Evolutionary conservation across 2,329 filamentous ascomycete species (phyloP), one percentile per base, ranked within the genome.

Genomic region (Sporothrix pallida): DNA sequence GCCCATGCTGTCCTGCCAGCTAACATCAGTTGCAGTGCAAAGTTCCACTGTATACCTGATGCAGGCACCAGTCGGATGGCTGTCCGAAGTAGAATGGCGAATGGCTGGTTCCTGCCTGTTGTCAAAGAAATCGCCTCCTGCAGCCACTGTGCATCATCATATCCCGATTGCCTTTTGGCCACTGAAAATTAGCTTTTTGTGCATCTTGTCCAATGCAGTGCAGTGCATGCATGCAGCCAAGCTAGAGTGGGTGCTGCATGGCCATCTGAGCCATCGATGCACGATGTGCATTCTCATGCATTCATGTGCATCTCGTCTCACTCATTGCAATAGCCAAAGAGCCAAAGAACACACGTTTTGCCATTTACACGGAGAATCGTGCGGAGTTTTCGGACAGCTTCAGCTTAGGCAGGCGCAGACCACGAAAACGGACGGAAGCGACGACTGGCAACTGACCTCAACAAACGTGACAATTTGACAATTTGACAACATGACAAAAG

Each of bases 111-210:
- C 17, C 17, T 54, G 54, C 54, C 54, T 37, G 7, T 15, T 63
- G 31, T 60, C 13, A 23, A 65, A 48, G 62, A 65, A 65, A 62
- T 37, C 15, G 58, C 15, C 58, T 62, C 58, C 60, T 63, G 60
- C 60, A 44, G 60, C 60, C 60, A 63, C 17, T 60, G 56, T 60
- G 26, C 56, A 60, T 60, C 60, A 63, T 63, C 37, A 44, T 44
- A 63, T 44, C 60, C 56, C 15, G 60, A 44, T 44, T 63, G n/a
- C 23, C 37, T 20, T 44, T 42, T 44, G 37, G 6, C 31, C 26
- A 1, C 37, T 62, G 23, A n/a, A 42, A 2, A 20, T 20, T 44
- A 13, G 60, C 58, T 17, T 44, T 60, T 60, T 63, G 60, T 63
- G 37, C 31, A 44, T 63, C 60, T 20, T 63, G 17, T 44, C 60